Evolutionary conservation across 495 filamentous ascomycete genomes (phyloP), one percentile per base, ranked within the genome.

Genomic region (Chaetomium fimeti): DNA sequence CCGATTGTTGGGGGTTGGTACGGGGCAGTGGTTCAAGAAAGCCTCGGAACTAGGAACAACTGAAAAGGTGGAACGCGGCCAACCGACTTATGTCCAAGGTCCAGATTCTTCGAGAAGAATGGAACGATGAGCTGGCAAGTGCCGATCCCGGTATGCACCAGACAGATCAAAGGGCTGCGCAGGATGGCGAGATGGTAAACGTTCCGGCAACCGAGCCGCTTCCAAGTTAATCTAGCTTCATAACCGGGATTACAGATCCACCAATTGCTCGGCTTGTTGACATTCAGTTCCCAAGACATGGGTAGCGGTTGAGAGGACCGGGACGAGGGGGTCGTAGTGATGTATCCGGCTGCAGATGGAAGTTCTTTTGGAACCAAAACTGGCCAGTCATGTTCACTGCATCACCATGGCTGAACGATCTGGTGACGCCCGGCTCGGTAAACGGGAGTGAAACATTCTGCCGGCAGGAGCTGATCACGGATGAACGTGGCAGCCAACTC

Each of bases 171-270:
- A 20, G 16, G 15, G 55, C 9, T 1, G 42, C 16, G 7, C 28
- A 47, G 24, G 5, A 48, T 8, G 18, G n/a, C 27, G 11, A 59
- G 24, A 61, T 61, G 40, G 47, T 29, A 51, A 16, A 16, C 18
- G 20, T 61, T 52, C 58, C 58, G 58, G 40, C 25, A 61, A 49
- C 58, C 47, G 58, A 61, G 20, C 43, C 47, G 58, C 22, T 25
- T 9, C 16, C 45, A 16, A 18, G 1, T 27, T 18, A 51, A 61
- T 52, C 24, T 61, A 7, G 3, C 1, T 61, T 61, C 47, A 61
- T 52, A 16, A 40, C 28, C 5, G 28, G 27, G 28, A 7, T n/a
- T 13, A 52, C 18, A 0, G 16, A 2, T 51, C 58, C 18, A 61
- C 47, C 58, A 52, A 61, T 61, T n/a, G 32, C 0, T 11, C n/a